Base-by-base conservation (phyloP, 331 rosid species). In the Rhamnella rubrinervis region DNA sequence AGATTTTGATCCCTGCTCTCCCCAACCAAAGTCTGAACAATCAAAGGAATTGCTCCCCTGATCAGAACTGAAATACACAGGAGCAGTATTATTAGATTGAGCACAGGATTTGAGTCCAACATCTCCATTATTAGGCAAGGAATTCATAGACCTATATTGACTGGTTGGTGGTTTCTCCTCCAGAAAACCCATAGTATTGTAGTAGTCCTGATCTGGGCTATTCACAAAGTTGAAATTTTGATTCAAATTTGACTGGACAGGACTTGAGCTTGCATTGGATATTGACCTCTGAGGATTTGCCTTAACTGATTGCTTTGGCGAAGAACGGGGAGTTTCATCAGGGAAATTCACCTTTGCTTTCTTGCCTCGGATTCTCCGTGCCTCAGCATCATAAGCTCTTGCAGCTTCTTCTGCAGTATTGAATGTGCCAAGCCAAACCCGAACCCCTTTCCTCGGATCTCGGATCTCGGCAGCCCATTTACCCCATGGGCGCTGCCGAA, bases 401-500 rank as follows among this genome's bases (percentile, higher is more conserved):
- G 98, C 98, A 65, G 98, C 98, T 82, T 95, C 97, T 77, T 95
- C 98, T 57, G 98, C 98, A 55, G 98, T 95, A 80, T 82, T 91
- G 88, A 95, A 95, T 18, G 98, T 95, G 68, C 98, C 98, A 3
- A 95, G 98, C 98, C 98, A 93, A 19, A 93, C 98, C 20, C 98
- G 92, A 26, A 93, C 98, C 25, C 98, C 98, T 83, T 93, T 93
- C 77, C 96, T 82, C 4, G 98, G 98, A 71, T 95, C 98, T 0
- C 98, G 88, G 70, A 95, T 95, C 84, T 95, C 98, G 18, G 98
- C 98, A 15, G 98, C 98, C 98, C 98, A 95, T 76, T 95, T 95
- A n/a, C 98, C 98, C 98, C 98, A 95, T 57, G 98, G 97, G 26
- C 98, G 97, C 78, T 91, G 98, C 13, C 98, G 92, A 77, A 95